Evolutionary conservation across 2,329 filamentous ascomycete genomes (phyloP).

Genomic region (Microsporum audouinii): DNA sequence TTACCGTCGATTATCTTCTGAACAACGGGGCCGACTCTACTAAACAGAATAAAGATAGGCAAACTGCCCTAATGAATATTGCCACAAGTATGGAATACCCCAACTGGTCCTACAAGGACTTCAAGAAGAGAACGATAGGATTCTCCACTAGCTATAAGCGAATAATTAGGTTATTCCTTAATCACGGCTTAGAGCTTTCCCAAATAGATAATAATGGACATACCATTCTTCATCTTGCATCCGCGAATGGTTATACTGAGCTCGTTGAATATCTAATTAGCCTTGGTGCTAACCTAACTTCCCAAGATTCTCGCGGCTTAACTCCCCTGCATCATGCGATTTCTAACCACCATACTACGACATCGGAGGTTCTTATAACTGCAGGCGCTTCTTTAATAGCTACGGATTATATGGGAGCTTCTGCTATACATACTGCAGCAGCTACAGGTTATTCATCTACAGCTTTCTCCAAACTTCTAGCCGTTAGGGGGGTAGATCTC

Average conservation of each 20-base stretch:
- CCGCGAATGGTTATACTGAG: background rate
- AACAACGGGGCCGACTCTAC: background rate
- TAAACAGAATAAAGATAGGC: background rate
- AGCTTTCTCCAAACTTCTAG: background rate
- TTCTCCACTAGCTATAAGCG: background rate
- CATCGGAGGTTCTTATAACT: background rate
- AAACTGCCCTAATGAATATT: background rate
- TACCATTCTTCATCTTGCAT: background rate
- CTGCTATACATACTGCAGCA: slow-evolving; percentile 2
- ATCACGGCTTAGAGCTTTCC: background rate
- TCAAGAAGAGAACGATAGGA: background rate
- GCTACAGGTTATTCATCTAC: background rate
- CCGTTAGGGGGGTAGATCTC: background rate
- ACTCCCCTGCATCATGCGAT: background rate
- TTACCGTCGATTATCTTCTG: slow-evolving; percentile 3
- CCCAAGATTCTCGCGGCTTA: background rate
- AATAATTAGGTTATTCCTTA: background rate
- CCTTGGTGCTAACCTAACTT: background rate
- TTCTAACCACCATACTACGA: background rate
- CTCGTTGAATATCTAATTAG: background rate
- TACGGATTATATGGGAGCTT: background rate
- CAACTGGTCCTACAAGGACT: background rate
- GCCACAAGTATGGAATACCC: background rate
- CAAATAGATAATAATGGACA: background rate
- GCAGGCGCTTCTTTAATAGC: background rate